Percentiles rank a stretch among this genome's conserved stretches.
These are phyloP conservation scores for Hericium coralloides DNA, from an alignment of 768 basidiomycete species.

Conservation along the genomic window DNA sequence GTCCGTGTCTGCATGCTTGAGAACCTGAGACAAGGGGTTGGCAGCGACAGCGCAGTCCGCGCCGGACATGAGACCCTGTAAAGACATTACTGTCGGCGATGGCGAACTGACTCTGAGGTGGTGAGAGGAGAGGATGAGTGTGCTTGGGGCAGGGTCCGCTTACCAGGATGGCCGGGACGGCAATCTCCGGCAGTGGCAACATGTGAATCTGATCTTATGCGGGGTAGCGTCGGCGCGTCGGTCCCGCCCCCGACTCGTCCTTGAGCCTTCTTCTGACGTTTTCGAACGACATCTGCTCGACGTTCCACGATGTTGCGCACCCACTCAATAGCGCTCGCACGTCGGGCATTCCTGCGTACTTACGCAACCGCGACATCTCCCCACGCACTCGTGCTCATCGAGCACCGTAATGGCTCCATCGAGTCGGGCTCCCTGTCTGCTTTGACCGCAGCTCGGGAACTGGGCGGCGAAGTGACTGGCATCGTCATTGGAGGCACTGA, in stretches of 20 bases:
- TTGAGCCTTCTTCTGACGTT: no score
- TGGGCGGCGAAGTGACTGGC: conserved; percentile 82
- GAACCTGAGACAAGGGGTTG: conserved; percentile 83
- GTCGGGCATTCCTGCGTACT: conserved; percentile 22
- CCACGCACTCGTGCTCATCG: conserved; percentile 81
- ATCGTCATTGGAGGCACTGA: conserved; percentile 63
- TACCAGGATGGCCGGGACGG: background rate
- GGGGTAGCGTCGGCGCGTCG: no score
- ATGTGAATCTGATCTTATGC: background rate
- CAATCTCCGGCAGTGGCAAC: background rate
- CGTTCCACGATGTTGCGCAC: conserved; percentile 4
- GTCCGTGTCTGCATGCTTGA: conserved; percentile 87
- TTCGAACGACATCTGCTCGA: no score
- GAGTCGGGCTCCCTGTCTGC: conserved; percentile 85
- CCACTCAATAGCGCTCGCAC: background rate
- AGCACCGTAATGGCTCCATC: conserved; percentile 75
- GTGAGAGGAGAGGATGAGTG: background rate
- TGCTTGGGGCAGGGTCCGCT: background rate
- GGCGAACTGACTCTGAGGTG: conserved; percentile 7
- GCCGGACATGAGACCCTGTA: conserved; percentile 77
- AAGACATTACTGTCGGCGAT: conserved; percentile 52
- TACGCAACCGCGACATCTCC: conserved; percentile 58
- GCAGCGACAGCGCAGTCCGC: conserved; percentile 79
- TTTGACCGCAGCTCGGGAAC: conserved; percentile 77
- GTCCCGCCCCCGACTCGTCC: no score